Evolutionary conservation across 768 basidiomycete species (phyloP).

Genomic region (Kwoniella sp.): DNA sequence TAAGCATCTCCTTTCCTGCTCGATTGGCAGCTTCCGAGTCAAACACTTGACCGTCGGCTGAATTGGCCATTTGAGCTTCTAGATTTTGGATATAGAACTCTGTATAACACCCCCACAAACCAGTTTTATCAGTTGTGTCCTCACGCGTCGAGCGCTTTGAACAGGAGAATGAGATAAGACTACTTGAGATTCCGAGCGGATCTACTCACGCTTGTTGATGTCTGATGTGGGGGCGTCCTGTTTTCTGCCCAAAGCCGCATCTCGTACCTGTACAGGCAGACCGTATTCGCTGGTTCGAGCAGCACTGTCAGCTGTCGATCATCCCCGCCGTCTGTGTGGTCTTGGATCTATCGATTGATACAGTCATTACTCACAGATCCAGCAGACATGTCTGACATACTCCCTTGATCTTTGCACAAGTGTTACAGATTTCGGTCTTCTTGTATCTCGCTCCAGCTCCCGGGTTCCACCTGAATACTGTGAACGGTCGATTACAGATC

Average conservation of each 20-base stretch:
- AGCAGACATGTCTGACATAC: slow-evolving; percentile 95
- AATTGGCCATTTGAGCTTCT: slow-evolving; percentile 61
- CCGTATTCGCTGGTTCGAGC: slow-evolving; percentile 69
- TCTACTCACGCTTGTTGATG: slow-evolving; percentile 87
- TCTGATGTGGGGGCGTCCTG: slow-evolving; percentile 93
- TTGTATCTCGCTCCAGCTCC: slow-evolving; percentile 90
- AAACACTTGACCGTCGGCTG: slow-evolving; percentile 39
- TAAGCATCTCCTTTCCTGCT: slow-evolving; percentile 95
- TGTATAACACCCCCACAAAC: slow-evolving; percentile 18
- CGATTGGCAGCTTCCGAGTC: slow-evolving; percentile 62
- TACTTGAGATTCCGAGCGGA: too few relatives aligned
- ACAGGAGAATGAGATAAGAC: too few relatives aligned
- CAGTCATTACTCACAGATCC: slow-evolving; percentile 63
- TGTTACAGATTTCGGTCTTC: slow-evolving; percentile 95
- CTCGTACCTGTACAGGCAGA: slow-evolving; percentile 92
- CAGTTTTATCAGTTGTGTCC: background rate
- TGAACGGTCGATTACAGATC: slow-evolving; percentile 94
- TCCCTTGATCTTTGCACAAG: slow-evolving; percentile 75
- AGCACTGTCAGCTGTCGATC: background rate
- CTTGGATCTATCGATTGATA: too few relatives aligned
- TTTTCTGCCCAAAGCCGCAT: slow-evolving; percentile 80
- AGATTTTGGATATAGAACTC: slow-evolving; percentile 56
- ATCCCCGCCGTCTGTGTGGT: too few relatives aligned
- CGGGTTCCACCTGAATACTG: slow-evolving; percentile 98
- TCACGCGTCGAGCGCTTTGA: too few relatives aligned